phyloP scores from a whole-genome alignment of 2,329 filamentous ascomycete genomes.

The Paraphoma chrysanthemicola region DNA sequence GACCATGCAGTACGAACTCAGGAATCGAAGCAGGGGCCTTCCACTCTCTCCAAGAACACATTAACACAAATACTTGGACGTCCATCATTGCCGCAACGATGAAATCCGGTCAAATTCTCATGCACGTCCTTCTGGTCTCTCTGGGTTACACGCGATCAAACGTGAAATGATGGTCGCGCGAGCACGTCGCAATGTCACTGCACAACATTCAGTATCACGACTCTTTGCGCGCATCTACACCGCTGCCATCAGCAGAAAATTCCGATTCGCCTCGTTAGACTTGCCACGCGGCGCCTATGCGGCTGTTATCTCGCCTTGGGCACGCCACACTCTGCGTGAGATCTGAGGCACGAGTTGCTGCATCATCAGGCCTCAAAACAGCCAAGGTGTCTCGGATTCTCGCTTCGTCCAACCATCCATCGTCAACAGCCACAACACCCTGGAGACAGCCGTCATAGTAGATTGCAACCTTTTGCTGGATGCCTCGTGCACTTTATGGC shows the following conservation, averaged over 20 bases:
- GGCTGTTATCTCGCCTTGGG: slow-evolving; percentile 8
- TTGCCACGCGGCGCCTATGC: not conserved
- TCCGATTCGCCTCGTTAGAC: not conserved
- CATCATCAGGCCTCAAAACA: slow-evolving; percentile 28
- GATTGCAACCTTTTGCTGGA: not conserved
- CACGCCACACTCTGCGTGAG: slow-evolving; percentile 2
- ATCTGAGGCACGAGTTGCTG: slow-evolving; percentile 32
- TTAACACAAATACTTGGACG: too few relatives aligned
- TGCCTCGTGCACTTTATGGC: slow-evolving; percentile 11
- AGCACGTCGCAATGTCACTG: too few relatives aligned
- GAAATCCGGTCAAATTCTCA: too few relatives aligned
- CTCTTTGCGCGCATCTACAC: not conserved
- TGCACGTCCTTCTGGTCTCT: too few relatives aligned
- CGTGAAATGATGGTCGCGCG: too few relatives aligned
- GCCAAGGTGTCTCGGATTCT: slow-evolving; percentile 36
- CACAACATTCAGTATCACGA: too few relatives aligned
- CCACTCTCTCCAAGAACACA: too few relatives aligned
- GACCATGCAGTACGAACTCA: too few relatives aligned
- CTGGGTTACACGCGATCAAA: too few relatives aligned
- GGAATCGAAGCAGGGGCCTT: too few relatives aligned
- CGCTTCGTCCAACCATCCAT: slow-evolving; percentile 22
- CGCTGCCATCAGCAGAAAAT: not conserved
- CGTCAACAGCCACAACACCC: slow-evolving; percentile 5
- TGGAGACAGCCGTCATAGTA: slow-evolving; percentile 4
- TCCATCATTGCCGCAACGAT: too few relatives aligned